These are phyloP conservation scores for Sugiyamaella valdiviana DNA, from an alignment of 805 yeast genomes.

Conservation along the genomic window DNA sequence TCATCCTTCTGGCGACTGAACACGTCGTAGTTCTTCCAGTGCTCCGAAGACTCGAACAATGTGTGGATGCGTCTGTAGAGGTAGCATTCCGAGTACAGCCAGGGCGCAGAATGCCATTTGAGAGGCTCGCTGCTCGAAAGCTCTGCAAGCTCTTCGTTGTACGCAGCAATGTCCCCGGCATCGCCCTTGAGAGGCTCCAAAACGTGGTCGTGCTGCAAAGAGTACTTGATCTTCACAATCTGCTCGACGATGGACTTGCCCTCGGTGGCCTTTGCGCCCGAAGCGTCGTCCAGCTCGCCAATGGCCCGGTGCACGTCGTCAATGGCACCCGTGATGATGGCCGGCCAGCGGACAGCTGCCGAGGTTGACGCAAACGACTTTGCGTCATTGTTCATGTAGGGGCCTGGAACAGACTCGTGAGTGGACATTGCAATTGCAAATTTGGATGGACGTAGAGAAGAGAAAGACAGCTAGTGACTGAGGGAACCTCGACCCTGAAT, in stretches of 20 bases:
- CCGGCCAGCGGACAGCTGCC: slow-evolving; percentile 80
- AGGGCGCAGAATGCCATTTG: slow-evolving; percentile 81
- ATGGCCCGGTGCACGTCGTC: slow-evolving; percentile 48
- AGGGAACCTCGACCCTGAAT: not conserved
- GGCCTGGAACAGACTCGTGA: slow-evolving; percentile 8
- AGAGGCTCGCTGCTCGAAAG: slow-evolving; percentile 17
- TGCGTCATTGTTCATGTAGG: slow-evolving; percentile 58
- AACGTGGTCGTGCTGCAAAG: slow-evolving; percentile 32
- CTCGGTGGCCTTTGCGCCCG: slow-evolving; percentile 33
- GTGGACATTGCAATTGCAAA: no score
- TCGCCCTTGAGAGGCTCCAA: slow-evolving; percentile 38
- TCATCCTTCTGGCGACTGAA: slow-evolving; percentile 64
- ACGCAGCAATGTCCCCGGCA: slow-evolving; percentile 42
- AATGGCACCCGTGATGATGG: slow-evolving; percentile 61
- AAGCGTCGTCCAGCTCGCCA: slow-evolving; percentile 19
- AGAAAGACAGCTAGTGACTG: no score
- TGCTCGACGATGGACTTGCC: slow-evolving; percentile 41
- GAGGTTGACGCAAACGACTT: slow-evolving; percentile 81
- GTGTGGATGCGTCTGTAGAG: slow-evolving; percentile 52
- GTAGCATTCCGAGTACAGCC: slow-evolving; percentile 85
- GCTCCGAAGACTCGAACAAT: slow-evolving; percentile 27
- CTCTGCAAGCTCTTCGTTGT: slow-evolving; percentile 48
- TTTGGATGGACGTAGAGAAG: no score
- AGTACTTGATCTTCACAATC: slow-evolving; percentile 39
- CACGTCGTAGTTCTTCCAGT: slow-evolving; percentile 61